Evolutionary conservation across 2,329 filamentous ascomycete species (phyloP).

Genomic region (Leptodontidium sp.): DNA sequence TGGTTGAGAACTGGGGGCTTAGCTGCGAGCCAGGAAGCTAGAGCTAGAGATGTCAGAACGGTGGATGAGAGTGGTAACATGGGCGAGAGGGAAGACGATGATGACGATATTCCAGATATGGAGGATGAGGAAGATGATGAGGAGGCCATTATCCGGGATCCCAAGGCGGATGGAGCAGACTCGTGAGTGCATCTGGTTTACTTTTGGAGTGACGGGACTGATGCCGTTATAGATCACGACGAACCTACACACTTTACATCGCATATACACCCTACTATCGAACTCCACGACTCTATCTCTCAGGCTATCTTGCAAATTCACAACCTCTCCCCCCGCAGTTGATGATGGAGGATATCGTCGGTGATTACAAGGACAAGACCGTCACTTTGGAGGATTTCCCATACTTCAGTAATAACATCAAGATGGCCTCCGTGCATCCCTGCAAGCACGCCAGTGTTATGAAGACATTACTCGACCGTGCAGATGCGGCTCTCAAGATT

Average conservation of each 20-base stretch:
- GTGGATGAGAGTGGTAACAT: constrained; percentile 90
- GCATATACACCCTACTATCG: constrained; percentile 97
- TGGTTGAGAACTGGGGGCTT: constrained; percentile 90
- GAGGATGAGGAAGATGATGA: constrained; percentile 95
- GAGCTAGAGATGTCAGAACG: constrained; percentile 82
- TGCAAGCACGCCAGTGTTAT: constrained; percentile 98
- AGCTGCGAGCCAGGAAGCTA: constrained; percentile 76
- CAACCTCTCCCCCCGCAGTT: constrained; percentile 82
- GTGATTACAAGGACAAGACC: constrained; percentile 98
- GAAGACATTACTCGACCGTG: constrained; percentile 95
- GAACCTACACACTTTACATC: constrained; percentile 98
- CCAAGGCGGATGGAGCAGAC: constrained; percentile 47
- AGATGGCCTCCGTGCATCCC: constrained; percentile 96
- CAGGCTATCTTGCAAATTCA: constrained; percentile 82
- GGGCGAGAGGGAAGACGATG: constrained; percentile 75
- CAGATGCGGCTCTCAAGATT: constrained; percentile 90
- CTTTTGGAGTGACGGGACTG: constrained; percentile 20
- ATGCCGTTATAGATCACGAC: constrained; percentile 67
- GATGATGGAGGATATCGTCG: constrained; percentile 97
- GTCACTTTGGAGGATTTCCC: constrained; percentile 98
- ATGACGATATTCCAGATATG: constrained; percentile 95
- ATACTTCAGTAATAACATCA: constrained; percentile 88
- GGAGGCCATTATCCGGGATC: constrained; percentile 92
- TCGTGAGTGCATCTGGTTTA: constrained; percentile 38
- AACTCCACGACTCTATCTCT: constrained; percentile 93